Percentiles rank a stretch among this genome's conserved stretches.
Conservation (phyloP, 805 yeast genomes). For the Yarrowia sp. region DNA sequence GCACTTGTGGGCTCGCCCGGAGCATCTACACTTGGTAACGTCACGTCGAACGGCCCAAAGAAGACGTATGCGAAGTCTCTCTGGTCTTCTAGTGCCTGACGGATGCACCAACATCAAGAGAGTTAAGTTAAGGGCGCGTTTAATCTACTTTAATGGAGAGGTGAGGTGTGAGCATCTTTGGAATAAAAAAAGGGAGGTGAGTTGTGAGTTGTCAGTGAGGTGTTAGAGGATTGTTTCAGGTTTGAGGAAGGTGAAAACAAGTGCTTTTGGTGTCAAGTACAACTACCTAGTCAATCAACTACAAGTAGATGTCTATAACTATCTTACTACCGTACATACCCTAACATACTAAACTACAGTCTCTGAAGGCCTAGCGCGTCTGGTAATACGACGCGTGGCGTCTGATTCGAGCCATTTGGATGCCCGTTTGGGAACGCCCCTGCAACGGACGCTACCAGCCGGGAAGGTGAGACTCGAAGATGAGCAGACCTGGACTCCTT, state of each 20-base stretch:
- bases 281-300: no score
- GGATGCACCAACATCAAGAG: not conserved
- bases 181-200: no score
- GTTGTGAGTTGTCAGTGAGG: no score
- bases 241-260: not conserved
- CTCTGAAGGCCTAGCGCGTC: no score
- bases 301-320: no score
- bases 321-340: no score
- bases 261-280: no score
- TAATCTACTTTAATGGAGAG: conserved; percentile 4
- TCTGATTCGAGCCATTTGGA: conserved; percentile 23
- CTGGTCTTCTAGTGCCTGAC: conserved; percentile 7
- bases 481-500: not conserved
- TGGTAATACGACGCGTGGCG: not conserved
- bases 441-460: not conserved
- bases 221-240: not conserved
- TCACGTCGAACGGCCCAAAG: not conserved
- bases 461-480: conserved; percentile 2
- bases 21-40: no score
- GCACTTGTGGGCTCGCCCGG: no score
- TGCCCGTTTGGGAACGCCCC: conserved; percentile 10
- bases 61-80: not conserved
- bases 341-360: no score
- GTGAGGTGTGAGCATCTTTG: no score
- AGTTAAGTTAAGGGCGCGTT: conserved; percentile 4